Base-by-base conservation (phyloP, 2,329 filamentous ascomycete species). In the Colletotrichum filicis region DNA sequence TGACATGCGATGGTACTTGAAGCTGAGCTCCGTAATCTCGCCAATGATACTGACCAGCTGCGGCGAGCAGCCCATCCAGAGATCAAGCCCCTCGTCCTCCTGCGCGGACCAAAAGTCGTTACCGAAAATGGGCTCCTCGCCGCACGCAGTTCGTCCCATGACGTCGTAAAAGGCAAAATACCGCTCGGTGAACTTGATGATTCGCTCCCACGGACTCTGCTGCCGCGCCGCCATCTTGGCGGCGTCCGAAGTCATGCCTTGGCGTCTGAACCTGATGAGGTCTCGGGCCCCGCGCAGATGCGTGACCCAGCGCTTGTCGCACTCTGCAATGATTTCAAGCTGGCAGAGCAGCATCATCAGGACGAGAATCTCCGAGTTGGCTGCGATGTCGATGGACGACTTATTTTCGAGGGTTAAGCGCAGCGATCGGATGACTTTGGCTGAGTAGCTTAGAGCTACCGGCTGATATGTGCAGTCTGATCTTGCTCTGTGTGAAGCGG, bases 151-250 rank as follows among this genome's bases (percentile, higher is more conserved):
- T 11, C 84, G 82, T 9, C 84, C 84, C 78, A 85, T 85, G 57
- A 86, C 83, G 73, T 86, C 84, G 68, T 85, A 84, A 53, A 85
- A 86, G 19, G 84, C 84, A 68, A 86, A 86, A 71, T 85, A 86
- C 7, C 81, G 80, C 74, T 86, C 84, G 3, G 83, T 80, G 68
- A 75, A 75, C 22, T 53, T 56, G 3, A 68, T 71, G 35, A 75
- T 75, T 7, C 42, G 58, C 5, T 78, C 77, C 7, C 77, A 79
- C 1, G 70, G 70, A 30, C 60, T 56, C 60, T 73, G 70, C 60
- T 70, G 53, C 32, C 32, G 60, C 2, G 55, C 55, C 12, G 60
- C 66, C 59, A 9, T 35, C 6, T 46, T 42, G 5, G 59, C 70
- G 42, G n/a, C 55, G 56, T 60, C 60, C 32, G 70, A 69, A 8